Conservation (phyloP, 495 filamentous ascomycete genomes). For the Lepraria neglecta region DNA sequence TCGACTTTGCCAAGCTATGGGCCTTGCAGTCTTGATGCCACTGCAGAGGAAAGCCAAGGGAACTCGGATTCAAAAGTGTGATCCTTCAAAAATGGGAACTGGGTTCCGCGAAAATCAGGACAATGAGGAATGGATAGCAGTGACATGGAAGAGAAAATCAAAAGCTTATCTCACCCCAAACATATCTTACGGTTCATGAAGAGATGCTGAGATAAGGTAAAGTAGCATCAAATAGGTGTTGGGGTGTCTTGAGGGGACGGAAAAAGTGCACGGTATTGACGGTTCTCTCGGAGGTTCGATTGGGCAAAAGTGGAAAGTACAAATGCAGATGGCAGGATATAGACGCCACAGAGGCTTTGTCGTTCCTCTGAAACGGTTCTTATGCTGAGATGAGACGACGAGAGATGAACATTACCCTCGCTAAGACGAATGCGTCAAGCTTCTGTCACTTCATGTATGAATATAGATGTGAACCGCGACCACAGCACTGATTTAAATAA, state of each 20-base stretch:
- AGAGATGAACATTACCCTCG: too few relatives aligned
- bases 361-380: not conserved
- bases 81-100: not conserved
- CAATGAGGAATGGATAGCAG: too few relatives aligned
- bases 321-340: not conserved
- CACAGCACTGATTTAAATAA: not conserved
- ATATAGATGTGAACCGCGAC: not conserved
- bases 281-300: not conserved
- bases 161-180: not conserved
- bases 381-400: not conserved
- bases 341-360: not conserved
- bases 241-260: too few relatives aligned
- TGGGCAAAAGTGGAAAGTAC: not conserved
- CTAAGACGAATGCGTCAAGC: not conserved
- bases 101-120: too few relatives aligned
- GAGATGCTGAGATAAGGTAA: too few relatives aligned
- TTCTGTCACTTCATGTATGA: not conserved
- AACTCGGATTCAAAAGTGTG: not conserved
- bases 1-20: slow-evolving; percentile 8
- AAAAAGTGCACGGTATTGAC: not conserved
- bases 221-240: too few relatives aligned
- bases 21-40: not conserved
- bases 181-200: too few relatives aligned
- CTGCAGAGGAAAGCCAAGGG: not conserved
- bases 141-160: too few relatives aligned